Conservation (phyloP, 2,329 filamentous ascomycete genomes). For the Chrysoporthe cubensis region DNA sequence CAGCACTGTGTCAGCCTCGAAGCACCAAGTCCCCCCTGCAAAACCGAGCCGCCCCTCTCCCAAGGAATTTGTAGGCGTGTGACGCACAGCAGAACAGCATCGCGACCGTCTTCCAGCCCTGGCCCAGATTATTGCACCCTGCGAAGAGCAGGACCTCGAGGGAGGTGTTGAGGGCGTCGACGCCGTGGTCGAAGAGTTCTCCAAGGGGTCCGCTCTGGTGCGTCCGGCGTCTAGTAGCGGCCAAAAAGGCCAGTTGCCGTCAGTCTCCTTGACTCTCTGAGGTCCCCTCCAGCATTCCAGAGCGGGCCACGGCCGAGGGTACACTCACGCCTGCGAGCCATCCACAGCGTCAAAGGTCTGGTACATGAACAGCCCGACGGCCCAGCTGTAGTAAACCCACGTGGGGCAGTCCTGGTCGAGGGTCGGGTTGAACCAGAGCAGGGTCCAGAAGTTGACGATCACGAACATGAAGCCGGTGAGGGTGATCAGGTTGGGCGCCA, state of each 20-base stretch:
- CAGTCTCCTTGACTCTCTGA: slow-evolving; percentile 1
- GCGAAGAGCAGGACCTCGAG: slow-evolving; percentile 92
- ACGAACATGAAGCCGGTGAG: slow-evolving; percentile 90
- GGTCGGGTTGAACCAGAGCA: slow-evolving; percentile 95
- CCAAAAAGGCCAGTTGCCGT: slow-evolving; percentile 21
- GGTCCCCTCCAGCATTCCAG: too few species aligned
- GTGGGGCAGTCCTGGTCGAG: slow-evolving; percentile 90
- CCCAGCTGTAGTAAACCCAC: slow-evolving; percentile 96
- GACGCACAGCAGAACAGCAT: slow-evolving; percentile 78
- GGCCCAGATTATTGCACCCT: slow-evolving; percentile 88
- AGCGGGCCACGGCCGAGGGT: not conserved
- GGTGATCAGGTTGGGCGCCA: slow-evolving; percentile 90
- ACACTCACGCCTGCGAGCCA: slow-evolving; percentile 82
- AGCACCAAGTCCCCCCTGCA: not conserved
- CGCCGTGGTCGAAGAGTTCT: slow-evolving; percentile 96
- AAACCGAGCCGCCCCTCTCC: not conserved
- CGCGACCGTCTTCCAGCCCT: slow-evolving; percentile 86
- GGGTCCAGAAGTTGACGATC: slow-evolving; percentile 82
- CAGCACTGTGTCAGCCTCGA: slow-evolving; percentile 5
- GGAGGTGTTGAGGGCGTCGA: slow-evolving; percentile 95
- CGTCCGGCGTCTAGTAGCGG: slow-evolving; percentile 70
- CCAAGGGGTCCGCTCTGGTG: slow-evolving; percentile 90
- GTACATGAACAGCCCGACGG: slow-evolving; percentile 87
- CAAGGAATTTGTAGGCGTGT: slow-evolving; percentile 19
- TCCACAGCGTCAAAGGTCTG: slow-evolving; percentile 99